Evolutionary conservation across 139 green algal species (phyloP), one percentile per base, ranked within the genome.

Genomic region (Desmodesmus armatus): DNA sequence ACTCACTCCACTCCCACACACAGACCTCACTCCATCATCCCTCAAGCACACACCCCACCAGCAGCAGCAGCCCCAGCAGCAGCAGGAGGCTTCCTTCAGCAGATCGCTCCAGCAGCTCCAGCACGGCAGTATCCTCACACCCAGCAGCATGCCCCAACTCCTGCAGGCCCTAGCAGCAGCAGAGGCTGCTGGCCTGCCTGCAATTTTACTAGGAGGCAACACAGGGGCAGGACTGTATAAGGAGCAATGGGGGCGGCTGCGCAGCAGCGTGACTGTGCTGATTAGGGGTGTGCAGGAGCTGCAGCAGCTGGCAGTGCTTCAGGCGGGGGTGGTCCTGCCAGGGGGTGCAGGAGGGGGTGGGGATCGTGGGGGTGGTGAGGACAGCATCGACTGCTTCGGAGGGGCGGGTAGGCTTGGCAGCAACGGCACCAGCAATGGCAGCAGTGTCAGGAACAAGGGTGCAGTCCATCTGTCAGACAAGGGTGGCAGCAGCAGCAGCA

Each of bases 221-320:
- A 92, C 88, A 29, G 88, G 88, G 0, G 79, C 90, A 31, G 94
- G 89, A 33, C 75, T 95, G 23, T 95, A 88, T 89, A 91, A 91
- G 37, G 19, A 74, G 41, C 78, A 84, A 43, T 84, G 78, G 78
- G 40, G 63, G 43, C 27, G 49, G 29, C 25, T 35, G 25, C 9
- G 25, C 3, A n/a, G 2, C 23, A 37, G 60, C 27, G 78, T 49
- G n/a, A 41, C 25, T 33, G 25, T 75, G 2, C 21, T 84, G 58
- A 33, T 84, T 5, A 53, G 63, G 17, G 25, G 62, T 74, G 78
- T 84, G 11, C 60, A 27, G 31, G 78, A 84, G 53, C 40, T 84
- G 60, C 78, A 84, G 62, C 78, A 47, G 41, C 40, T 84, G n/a
- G 25, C 23, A 25, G 29, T 84, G 40, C 2, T 41, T 3, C 19